Conservation (phyloP, 352 stramenopile genomes). For the Pythium phragmiticola region DNA sequence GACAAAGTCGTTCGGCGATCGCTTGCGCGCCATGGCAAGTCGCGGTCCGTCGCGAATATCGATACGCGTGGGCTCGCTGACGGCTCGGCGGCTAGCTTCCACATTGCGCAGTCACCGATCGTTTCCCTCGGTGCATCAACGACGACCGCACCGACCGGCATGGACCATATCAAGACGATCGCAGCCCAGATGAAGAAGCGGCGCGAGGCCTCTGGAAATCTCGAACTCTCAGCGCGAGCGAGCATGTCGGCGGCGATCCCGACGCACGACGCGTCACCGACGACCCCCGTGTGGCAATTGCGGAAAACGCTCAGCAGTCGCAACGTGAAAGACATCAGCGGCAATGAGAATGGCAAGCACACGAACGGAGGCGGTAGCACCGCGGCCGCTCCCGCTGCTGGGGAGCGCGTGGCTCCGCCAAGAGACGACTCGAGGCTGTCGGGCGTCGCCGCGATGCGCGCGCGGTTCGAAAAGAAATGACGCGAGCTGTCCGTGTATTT, state of each 20-base stretch:
- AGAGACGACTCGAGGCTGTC: conserved; percentile 13
- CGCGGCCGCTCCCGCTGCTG: not conserved
- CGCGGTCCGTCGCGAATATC: conserved; percentile 58
- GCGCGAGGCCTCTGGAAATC: conserved; percentile 27
- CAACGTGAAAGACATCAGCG: conserved; percentile 11
- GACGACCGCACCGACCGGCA: conserved; percentile 1
- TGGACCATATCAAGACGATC: conserved; percentile 75
- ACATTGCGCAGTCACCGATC: conserved; percentile 20
- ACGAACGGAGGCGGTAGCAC: conserved; percentile 2
- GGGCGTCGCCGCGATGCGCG: conserved; percentile 69
- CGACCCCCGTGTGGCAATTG: conserved; percentile 3
- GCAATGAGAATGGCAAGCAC: conserved; percentile 1
- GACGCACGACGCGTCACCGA: not conserved
- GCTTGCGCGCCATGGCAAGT: conserved; percentile 43
- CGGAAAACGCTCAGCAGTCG: conserved; percentile 18
- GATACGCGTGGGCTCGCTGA: conserved; percentile 38
- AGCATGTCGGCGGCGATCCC: conserved; percentile 14
- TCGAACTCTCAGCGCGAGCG: conserved; percentile 1
- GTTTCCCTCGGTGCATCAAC: conserved; percentile 5
- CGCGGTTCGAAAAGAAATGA: conserved; percentile 65
- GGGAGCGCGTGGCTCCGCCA: not conserved
- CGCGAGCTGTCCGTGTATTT: conserved; percentile 29
- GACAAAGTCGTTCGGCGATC: conserved; percentile 16
- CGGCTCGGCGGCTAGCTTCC: conserved; percentile 1
- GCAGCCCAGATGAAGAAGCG: conserved; percentile 77